phyloP scores from a whole-genome alignment of 345 rosid genomes.

The Dimocarpus longan region DNA sequence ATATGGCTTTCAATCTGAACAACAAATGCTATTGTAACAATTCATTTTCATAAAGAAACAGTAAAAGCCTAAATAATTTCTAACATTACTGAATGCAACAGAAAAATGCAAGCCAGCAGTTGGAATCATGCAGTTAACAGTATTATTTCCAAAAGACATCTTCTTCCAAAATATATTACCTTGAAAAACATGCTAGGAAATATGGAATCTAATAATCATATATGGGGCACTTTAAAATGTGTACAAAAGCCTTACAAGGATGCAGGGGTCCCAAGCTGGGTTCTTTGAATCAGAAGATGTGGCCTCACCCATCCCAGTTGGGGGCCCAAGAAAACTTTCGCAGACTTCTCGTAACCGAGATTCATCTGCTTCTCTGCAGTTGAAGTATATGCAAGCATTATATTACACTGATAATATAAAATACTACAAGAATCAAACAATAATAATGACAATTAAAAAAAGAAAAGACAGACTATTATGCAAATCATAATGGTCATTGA shows the following conservation, averaged over 20 bases:
- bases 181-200: not conserved
- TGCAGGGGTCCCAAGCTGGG: conserved; percentile 86
- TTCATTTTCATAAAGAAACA: not conserved
- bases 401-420: conserved; percentile 5
- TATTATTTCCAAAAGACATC: conserved; percentile 8
- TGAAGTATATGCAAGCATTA: conserved; percentile 12
- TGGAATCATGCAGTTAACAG: not conserved
- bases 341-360: conserved; percentile 93
- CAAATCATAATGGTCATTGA: not conserved
- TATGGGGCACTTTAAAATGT: not conserved
- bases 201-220: conserved; percentile 5
- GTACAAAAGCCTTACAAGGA: conserved; percentile 61
- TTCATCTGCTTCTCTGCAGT: conserved; percentile 91
- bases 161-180: conserved; percentile 4
- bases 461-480: not conserved
- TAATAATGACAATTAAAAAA: not conserved
- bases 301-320: conserved; percentile 79
- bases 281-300: conserved; percentile 47
- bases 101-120: not conserved
- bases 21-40: not conserved
- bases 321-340: conserved; percentile 97
- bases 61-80: not conserved
- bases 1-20: not conserved
- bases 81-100: not conserved
- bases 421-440: not conserved